Percentiles rank a stretch among this genome's conserved stretches.
Evolutionary conservation across 1,284 basidiomycete genomes (phyloP).

Genomic region (Ceratobasidium sp.): DNA sequence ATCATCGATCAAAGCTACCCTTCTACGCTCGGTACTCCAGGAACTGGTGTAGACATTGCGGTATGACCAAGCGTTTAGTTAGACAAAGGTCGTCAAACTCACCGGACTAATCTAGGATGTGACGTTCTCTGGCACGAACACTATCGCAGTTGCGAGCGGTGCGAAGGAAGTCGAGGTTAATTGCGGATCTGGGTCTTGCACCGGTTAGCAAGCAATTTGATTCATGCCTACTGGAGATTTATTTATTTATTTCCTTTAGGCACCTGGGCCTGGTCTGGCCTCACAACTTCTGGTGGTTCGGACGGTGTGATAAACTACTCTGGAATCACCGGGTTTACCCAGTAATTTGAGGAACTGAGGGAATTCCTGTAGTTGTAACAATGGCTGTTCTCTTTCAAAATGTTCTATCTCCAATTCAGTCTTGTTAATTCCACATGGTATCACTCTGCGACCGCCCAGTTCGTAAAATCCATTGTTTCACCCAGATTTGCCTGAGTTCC

Average conservation of each 20-base stretch:
- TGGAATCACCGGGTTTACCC: conserved; percentile 20
- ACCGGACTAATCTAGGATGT: neutral
- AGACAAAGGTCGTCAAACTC: no score
- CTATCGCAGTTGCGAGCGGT: neutral
- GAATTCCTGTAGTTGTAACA: no score
- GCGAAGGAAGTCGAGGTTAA: conserved; percentile 29
- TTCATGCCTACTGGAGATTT: no score
- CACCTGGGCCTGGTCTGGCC: conserved; percentile 30
- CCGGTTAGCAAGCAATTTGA: conserved; percentile 23
- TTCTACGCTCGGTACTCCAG: neutral
- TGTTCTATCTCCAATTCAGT: no score
- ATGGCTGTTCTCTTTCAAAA: no score
- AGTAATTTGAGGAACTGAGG: no score
- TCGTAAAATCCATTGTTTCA: no score
- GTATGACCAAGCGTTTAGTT: conserved; percentile 24
- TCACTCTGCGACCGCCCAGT: no score
- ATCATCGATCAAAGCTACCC: conserved; percentile 33
- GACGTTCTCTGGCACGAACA: conserved; percentile 30
- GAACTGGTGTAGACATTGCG: neutral
- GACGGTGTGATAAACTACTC: conserved; percentile 31
- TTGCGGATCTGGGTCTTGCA: conserved; percentile 41
- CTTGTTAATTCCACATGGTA: no score
- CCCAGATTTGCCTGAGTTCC: neutral
- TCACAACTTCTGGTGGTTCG: conserved; percentile 9
- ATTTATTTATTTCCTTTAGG: no score